These are phyloP conservation scores for Pleurotus djamor DNA, from an alignment of 768 basidiomycete species.

Conservation along the genomic window DNA sequence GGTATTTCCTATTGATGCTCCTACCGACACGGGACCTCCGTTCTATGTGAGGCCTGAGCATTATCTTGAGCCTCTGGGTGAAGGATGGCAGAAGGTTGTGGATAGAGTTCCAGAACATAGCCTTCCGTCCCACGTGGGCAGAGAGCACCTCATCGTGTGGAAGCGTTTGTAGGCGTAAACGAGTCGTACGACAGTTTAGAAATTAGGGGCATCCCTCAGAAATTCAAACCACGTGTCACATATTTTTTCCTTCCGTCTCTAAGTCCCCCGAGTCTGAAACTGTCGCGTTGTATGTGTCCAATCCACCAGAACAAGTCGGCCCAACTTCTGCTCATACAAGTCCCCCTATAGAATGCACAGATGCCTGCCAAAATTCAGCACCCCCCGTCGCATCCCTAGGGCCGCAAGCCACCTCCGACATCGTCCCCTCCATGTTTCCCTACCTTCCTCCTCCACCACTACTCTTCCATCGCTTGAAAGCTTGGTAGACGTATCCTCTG, in stretches of 20 bases:
- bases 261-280: background rate
- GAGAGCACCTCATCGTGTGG: slow-evolving; percentile 57
- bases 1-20: slow-evolving; percentile 51
- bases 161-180: slow-evolving; percentile 23
- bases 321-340: background rate
- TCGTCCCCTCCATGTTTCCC: slow-evolving; percentile 9
- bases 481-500: background rate
- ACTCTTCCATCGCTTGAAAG: background rate
- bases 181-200: background rate
- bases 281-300: background rate
- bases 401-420: background rate
- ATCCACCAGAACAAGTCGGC: background rate
- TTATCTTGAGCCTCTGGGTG: slow-evolving; percentile 47
- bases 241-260: background rate
- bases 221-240: background rate
- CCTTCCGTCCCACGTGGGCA: slow-evolving; percentile 36
- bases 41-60: slow-evolving; percentile 57
- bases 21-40: slow-evolving; percentile 53
- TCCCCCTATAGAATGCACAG: slow-evolving; percentile 3
- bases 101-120: slow-evolving; percentile 49
- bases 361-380: slow-evolving; percentile 1
- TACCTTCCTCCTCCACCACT: slow-evolving; percentile 6
- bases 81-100: slow-evolving; percentile 50
- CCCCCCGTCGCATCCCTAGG: background rate
- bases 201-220: background rate